Evolutionary conservation across 257 asterid species (phyloP).

Genomic region (Ophiorrhiza pumila): DNA sequence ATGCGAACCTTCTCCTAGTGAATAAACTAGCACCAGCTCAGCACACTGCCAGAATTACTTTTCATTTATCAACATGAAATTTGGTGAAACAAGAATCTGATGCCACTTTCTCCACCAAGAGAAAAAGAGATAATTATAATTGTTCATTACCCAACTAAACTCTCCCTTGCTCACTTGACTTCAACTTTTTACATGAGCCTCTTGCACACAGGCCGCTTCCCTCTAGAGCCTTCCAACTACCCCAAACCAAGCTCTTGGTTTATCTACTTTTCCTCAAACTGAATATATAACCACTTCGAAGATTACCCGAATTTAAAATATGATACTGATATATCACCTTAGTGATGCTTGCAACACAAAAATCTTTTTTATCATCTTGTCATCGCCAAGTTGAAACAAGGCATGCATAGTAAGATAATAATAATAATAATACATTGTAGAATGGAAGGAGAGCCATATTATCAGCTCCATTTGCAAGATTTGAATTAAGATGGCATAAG

Average conservation of each 20-base stretch:
- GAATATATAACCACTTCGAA: background rate
- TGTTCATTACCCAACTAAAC: background rate
- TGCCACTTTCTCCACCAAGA: background rate
- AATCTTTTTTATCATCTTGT: background rate
- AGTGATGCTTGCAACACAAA: background rate
- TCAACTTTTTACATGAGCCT: background rate
- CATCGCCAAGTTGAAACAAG: too few relatives aligned
- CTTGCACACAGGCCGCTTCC: background rate
- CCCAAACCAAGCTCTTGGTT: background rate
- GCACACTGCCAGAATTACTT: background rate
- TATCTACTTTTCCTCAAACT: background rate
- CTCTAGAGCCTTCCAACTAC: background rate
- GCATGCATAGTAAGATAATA: too few relatives aligned
- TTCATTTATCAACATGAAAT: background rate
- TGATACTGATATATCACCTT: background rate
- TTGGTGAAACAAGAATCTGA: background rate
- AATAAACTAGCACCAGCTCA: background rate
- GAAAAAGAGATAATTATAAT: too few relatives aligned
- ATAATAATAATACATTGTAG: background rate
- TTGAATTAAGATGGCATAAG: background rate
- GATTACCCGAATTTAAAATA: background rate
- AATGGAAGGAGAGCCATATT: background rate
- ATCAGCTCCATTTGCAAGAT: background rate
- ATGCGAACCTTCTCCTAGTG: background rate
- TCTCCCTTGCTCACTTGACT: background rate